Base-by-base conservation (phyloP, 1,139 yeast genomes). In the Pichia norvegensis region DNA sequence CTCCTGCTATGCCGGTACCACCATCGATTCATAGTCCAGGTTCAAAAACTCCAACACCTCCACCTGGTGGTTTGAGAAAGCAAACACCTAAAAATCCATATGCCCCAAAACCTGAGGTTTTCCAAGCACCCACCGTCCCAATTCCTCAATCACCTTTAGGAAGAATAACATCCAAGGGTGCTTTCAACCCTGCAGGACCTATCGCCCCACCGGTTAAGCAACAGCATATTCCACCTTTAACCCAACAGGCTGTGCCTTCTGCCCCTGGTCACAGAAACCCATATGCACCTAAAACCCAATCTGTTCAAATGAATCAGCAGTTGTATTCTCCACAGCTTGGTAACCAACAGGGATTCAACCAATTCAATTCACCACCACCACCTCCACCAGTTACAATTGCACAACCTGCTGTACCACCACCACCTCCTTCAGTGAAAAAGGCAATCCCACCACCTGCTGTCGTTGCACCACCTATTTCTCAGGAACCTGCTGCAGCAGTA, bases 271-370 rank as follows among this genome's bases (percentile, higher is more conserved):
- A 35, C 16, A 44, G 56, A 20, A 59, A 63, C 33, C 69, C 64
- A 33, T 61, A 61, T 39, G 61, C 64, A 33, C 60, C 65, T 40
- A 55, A 54, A 20, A 63, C 66, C 13, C 55, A 17, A 14, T n/a
- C 19, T n/a, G 19, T 17, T 13, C 23, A 35, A 19, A 6, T 3
- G 2, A 20, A 9, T 4, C 37, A 35, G 20, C 40, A 37, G 8
- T 13, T 37, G 11, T 22, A 22, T 16, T 25, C 40, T n/a, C 40
- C 40, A 37, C 37, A 35, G 20, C 37, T 10, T 19, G 19, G 17
- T 21, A 4, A 5, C 7, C 29, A n/a, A 13, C 39, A 36, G 23
- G 19, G 20, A 7, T 16, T 21, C 2, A 23, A 5, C 7, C 29
- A 22, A 23, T 16, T 36, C 4, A 39, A 40, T 22, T 41, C 42